Evolutionary conservation across 2,329 filamentous ascomycete species (phyloP).

Genomic region (Colletotrichum cordylinicola): DNA sequence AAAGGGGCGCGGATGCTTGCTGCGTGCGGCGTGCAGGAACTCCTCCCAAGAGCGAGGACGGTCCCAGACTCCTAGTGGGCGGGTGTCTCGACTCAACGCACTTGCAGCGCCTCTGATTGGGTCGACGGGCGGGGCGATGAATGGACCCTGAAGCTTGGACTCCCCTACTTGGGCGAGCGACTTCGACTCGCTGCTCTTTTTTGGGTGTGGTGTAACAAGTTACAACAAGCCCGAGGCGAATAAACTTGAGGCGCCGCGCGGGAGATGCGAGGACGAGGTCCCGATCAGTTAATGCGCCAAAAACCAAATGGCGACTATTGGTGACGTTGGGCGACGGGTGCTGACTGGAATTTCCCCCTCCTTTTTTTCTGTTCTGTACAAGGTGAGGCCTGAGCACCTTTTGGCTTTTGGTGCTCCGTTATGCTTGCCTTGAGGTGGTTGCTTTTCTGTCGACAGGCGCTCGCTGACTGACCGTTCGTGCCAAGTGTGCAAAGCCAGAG

Average conservation of each 20-base stretch:
- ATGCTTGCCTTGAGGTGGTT: background rate
- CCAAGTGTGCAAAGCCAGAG: background rate
- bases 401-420: background rate
- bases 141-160: constrained; percentile 18
- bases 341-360: background rate
- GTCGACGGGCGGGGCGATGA: background rate
- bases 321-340: background rate
- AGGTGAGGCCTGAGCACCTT: background rate
- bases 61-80: background rate
- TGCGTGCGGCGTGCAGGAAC: background rate
- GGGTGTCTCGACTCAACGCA: background rate
- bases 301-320: background rate
- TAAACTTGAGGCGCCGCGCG: constrained; percentile 9
- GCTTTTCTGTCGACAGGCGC: background rate
- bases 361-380: background rate
- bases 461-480: background rate
- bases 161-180: background rate
- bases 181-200: background rate
- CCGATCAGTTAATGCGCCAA: background rate
- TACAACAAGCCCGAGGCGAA: constrained; percentile 4
- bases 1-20: background rate
- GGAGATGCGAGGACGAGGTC: background rate
- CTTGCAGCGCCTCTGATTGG: background rate
- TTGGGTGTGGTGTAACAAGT: background rate
- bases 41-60: background rate